phyloP scores from a whole-genome alignment of 75 land plant species.

The Picea sitchensis region DNA sequence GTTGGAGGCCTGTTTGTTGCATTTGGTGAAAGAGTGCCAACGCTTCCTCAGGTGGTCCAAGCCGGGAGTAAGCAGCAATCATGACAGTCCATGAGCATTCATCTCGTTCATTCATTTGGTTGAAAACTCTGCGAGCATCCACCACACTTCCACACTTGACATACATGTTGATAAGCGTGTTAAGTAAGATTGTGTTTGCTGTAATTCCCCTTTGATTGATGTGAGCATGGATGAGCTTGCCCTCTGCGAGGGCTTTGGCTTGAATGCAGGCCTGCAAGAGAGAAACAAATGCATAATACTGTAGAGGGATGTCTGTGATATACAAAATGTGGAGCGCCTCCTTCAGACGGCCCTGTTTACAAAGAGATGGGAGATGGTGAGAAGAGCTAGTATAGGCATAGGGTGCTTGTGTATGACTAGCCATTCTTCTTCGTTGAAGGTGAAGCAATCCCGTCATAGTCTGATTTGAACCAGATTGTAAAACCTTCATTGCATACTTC shows the following conservation, averaged over 20 bases:
- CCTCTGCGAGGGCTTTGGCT: conserved; percentile 12
- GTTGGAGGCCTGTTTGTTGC: conserved; percentile 6
- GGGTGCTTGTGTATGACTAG: background rate
- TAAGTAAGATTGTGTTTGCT: background rate
- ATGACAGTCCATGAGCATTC: conserved; percentile 18
- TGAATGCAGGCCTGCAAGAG: conserved; percentile 8
- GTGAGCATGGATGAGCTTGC: conserved; percentile 11
- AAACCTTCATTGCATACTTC: no score
- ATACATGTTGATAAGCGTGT: conserved; percentile 21
- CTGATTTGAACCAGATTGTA: no score
- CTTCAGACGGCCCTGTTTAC: background rate
- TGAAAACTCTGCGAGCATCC: conserved; percentile 15
- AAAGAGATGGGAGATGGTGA: background rate
- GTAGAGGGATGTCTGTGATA: background rate
- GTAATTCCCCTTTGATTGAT: background rate
- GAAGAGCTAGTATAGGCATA: background rate
- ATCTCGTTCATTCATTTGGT: conserved; percentile 12
- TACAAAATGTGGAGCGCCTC: conserved; percentile 9
- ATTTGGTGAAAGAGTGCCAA: conserved; percentile 15
- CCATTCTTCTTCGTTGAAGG: no score
- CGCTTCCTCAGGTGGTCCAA: conserved; percentile 5
- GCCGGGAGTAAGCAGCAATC: conserved; percentile 13
- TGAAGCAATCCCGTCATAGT: no score
- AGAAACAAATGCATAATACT: background rate
- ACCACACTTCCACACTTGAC: conserved; percentile 14